phyloP scores from a whole-genome alignment of 495 filamentous ascomycete species.

The Penicillium macrosclerotiorum region DNA sequence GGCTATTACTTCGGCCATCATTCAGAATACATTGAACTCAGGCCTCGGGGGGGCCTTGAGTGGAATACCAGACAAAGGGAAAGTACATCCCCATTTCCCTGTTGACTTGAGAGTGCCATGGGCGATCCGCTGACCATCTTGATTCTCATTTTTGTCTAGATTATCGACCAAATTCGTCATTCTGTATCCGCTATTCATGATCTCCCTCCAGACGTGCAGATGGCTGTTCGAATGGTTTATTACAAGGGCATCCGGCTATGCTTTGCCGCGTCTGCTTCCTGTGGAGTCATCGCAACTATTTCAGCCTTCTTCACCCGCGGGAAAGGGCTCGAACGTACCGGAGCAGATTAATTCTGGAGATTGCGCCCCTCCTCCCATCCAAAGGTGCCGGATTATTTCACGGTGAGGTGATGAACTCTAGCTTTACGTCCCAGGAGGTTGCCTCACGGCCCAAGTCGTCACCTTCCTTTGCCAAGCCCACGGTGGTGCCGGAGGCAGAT shows the following conservation, averaged over 20 bases:
- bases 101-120: not conserved
- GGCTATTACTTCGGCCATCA: conserved; percentile 58
- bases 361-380: no score
- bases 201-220: conserved; percentile 58
- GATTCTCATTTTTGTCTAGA: conserved; percentile 28
- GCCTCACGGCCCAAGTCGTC: no score
- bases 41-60: conserved; percentile 55
- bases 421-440: no score
- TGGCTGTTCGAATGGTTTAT: conserved; percentile 58
- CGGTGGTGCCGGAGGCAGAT: no score
- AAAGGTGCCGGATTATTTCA: not conserved
- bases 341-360: conserved; percentile 6
- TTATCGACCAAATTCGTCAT: conserved; percentile 61
- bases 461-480: no score
- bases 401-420: no score
- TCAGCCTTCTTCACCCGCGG: conserved; percentile 52
- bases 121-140: conserved; percentile 15
- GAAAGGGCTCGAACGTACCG: conserved; percentile 34
- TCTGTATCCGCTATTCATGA: conserved; percentile 54
- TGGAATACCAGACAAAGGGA: conserved; percentile 64
- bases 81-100: conserved; percentile 50
- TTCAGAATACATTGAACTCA: conserved; percentile 61
- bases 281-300: conserved; percentile 49
- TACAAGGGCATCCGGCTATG: conserved; percentile 55
- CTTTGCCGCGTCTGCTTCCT: conserved; percentile 52